Percentiles rank a stretch among this genome's conserved stretches.
Conservation (phyloP, 1,284 basidiomycete genomes). For the Garcileccinum viscosum region DNA sequence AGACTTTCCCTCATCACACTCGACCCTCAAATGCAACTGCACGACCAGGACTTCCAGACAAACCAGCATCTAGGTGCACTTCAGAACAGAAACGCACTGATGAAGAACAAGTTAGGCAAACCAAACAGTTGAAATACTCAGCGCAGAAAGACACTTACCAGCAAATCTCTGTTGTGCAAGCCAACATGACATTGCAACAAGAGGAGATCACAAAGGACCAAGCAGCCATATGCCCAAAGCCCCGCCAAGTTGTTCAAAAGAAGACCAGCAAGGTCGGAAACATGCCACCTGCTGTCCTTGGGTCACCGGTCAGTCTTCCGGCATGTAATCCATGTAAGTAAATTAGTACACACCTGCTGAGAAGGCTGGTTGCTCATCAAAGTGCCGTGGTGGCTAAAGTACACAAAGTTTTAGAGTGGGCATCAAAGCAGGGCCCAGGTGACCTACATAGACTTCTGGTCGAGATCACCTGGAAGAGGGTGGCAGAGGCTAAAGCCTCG, state of each 20-base stretch:
- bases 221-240: not conserved
- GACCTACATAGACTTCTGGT: not conserved
- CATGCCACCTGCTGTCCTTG: not conserved
- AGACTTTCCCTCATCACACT: not conserved
- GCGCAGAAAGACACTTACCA: not conserved
- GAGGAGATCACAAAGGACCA: not conserved
- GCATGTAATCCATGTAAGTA: not conserved
- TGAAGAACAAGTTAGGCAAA: not conserved
- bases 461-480: not conserved
- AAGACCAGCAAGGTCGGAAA: not conserved
- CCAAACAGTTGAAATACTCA: not conserved
- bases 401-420: not conserved
- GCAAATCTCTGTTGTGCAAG: not conserved
- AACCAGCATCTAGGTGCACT: not conserved
- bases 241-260: not conserved
- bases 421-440: not conserved
- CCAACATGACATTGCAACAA: not conserved
- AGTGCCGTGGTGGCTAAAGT: not conserved
- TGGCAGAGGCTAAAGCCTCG: not conserved
- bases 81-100: not conserved
- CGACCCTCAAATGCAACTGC: not conserved
- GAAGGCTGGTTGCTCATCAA: too few relatives aligned
- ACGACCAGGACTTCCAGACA: not conserved
- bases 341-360: not conserved
- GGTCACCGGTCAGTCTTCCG: not conserved